These are phyloP conservation scores for Colletotrichum caudatum DNA, from an alignment of 2,329 filamentous ascomycete genomes.

Conservation along the genomic window DNA sequence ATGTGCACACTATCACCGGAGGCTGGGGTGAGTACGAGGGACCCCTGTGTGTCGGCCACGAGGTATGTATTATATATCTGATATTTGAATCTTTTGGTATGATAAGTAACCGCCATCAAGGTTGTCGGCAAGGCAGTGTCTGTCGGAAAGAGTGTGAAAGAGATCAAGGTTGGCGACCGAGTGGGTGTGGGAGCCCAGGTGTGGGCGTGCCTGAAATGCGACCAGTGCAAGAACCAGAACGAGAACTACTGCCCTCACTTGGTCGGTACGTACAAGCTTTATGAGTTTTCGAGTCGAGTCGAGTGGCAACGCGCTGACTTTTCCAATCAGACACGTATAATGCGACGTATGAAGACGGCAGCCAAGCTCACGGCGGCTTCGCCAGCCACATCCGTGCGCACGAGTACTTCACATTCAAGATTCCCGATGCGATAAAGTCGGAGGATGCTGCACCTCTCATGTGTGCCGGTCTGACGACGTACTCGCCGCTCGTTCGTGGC, in stretches of 20 bases:
- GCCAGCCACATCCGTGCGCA: slow-evolving; percentile 62
- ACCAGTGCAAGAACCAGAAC: slow-evolving; percentile 60
- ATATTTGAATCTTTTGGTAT: not conserved
- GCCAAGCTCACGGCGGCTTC: slow-evolving; percentile 73
- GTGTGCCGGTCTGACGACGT: slow-evolving; percentile 82
- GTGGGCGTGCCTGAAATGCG: slow-evolving; percentile 65
- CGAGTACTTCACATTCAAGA: slow-evolving; percentile 70
- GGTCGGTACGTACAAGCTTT: slow-evolving; percentile 49
- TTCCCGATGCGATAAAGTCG: slow-evolving; percentile 64
- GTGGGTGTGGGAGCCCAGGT: slow-evolving; percentile 74
- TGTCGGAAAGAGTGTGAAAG: slow-evolving; percentile 58
- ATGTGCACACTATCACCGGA: slow-evolving; percentile 69
- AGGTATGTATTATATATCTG: slow-evolving; percentile 46
- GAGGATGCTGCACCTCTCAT: slow-evolving; percentile 75
- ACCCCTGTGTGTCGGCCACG: slow-evolving; percentile 68
- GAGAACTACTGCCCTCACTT: slow-evolving; percentile 63
- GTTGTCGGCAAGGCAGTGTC: slow-evolving; percentile 67
- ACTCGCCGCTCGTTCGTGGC: slow-evolving; percentile 74
- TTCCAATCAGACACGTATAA: slow-evolving; percentile 65
- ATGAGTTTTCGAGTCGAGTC: not conserved
- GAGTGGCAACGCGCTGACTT: not conserved
- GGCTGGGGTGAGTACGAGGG: slow-evolving; percentile 64
- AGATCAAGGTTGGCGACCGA: slow-evolving; percentile 71
- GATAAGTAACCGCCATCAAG: slow-evolving; percentile 26
- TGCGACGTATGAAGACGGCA: slow-evolving; percentile 67